Evolutionary conservation across 352 stramenopile species (phyloP), one percentile per base, ranked within the genome.

Genomic region (Chrysophaeum taylorii): DNA sequence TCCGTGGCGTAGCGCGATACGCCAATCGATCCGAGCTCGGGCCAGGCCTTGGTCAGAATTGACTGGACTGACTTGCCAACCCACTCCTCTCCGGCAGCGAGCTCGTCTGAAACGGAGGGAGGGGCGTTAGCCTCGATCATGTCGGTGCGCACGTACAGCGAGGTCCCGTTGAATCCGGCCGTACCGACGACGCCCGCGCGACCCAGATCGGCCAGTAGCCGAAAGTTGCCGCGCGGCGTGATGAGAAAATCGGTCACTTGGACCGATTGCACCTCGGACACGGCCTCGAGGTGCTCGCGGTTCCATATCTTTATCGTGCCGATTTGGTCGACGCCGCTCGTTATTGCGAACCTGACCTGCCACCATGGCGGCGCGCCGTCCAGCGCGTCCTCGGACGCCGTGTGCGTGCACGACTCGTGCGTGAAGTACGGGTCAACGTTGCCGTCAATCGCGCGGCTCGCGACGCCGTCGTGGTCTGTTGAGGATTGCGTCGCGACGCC

Each of bases 371-470:
- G 42, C 21, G 73, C 68, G 15, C 78, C 74, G 0, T 64, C 69
- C 12, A 72, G 63, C 0, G 76, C 70, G 2, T 79, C 57, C 0
- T 42, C 53, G 41, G 57, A 64, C 5, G 54, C 70, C 16, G 85
- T 89, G 12, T 82, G 75, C 25, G 85, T 83, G 2, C 88, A 80
- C 0, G 70, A 78, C 42, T 85, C 81, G 0, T 75, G 80, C 0
- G 82, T 79, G 16, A 82, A 75, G 25, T 43, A 75, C 0, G 79
- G 82, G 9, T 78, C 72, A 27, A 86, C 78, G 31, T 71, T 74
- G 18, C 85, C 84, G 36, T 91, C 85, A 53, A 90, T 88, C 27
- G 85, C 85, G n/a, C 87, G 81, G 23, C 71, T 79, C 0, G 86
- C 81, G 18, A 71, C 63, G 42, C 83, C 87, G 0, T 23, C 45